Percentiles rank a stretch among this genome's conserved stretches.
Conservation (phyloP, 2,329 filamentous ascomycete genomes). For the Colletotrichum sp. region DNA sequence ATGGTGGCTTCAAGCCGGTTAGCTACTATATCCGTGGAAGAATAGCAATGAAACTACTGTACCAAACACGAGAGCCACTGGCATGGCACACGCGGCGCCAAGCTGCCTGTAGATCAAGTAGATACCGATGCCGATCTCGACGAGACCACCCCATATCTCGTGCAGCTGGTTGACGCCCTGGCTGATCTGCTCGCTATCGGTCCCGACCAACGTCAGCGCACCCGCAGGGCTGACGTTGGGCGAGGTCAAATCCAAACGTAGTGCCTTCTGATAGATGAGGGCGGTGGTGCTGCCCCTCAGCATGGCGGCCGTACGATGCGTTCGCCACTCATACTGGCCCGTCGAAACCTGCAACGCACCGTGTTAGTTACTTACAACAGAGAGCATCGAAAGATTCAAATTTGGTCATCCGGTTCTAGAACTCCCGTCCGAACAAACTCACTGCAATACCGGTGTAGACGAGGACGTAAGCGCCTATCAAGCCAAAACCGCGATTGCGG, state of each 20-base stretch:
- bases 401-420: background rate
- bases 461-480: constrained; percentile 31
- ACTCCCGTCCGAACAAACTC: background rate
- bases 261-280: constrained; percentile 29
- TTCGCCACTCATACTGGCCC: constrained; percentile 27
- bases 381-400: background rate
- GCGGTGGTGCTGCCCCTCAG: constrained; percentile 30
- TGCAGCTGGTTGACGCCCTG: constrained; percentile 23
- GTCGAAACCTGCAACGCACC: constrained; percentile 21
- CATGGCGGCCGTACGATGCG: constrained; percentile 27
- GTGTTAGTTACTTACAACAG: background rate
- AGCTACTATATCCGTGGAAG: background rate
- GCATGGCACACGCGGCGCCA: constrained; percentile 43
- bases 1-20: constrained; percentile 28
- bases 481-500: constrained; percentile 27
- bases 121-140: constrained; percentile 31
- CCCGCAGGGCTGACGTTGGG: constrained; percentile 23
- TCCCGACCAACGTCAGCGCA: constrained; percentile 30
- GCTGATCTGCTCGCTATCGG: constrained; percentile 30
- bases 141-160: constrained; percentile 26
- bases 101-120: constrained; percentile 38
- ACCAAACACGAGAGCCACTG: constrained; percentile 50
- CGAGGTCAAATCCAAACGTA: constrained; percentile 23
- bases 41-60: constrained; percentile 26
- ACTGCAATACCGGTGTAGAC: constrained; percentile 31